Percentiles rank a stretch among this genome's conserved stretches.
phyloP scores from a whole-genome alignment of 2,329 filamentous ascomycete species.

The Emmonsiellopsis sp. region DNA sequence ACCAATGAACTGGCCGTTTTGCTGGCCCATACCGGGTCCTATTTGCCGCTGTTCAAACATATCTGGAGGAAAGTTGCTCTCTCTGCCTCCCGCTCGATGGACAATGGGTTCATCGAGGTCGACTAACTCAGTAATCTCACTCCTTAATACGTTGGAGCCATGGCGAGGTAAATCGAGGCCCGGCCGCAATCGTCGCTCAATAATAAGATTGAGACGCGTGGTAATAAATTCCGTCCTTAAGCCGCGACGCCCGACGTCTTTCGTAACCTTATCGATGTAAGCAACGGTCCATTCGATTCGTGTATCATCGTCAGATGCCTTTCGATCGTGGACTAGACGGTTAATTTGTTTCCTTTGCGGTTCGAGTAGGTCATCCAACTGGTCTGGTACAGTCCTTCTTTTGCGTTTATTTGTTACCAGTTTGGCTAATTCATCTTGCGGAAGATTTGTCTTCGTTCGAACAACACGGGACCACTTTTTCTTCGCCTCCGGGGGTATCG shows the following conservation, averaged over 20 bases:
- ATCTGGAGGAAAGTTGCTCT: background rate
- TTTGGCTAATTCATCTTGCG: constrained; percentile 22
- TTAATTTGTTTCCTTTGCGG: constrained; percentile 26
- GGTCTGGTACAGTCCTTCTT: constrained; percentile 17
- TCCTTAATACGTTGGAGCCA: constrained; percentile 5
- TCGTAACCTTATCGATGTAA: constrained; percentile 24
- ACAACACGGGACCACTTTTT: constrained; percentile 24
- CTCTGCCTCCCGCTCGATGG: background rate
- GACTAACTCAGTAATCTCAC: constrained; percentile 10
- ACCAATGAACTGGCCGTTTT: background rate
- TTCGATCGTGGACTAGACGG: constrained; percentile 25
- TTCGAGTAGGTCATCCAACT: constrained; percentile 22
- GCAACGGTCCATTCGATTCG: constrained; percentile 29
- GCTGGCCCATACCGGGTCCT: background rate
- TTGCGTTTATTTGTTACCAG: constrained; percentile 23
- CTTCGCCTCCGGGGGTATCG: constrained; percentile 18
- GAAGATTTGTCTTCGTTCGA: constrained; percentile 22
- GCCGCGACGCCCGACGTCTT: constrained; percentile 18
- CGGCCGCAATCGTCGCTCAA: constrained; percentile 21
- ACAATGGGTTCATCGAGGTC: background rate
- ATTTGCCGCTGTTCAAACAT: background rate
- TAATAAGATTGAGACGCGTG: constrained; percentile 25
- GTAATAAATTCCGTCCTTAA: constrained; percentile 19
- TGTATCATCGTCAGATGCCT: constrained; percentile 15
- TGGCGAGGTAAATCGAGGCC: constrained; percentile 6